These are phyloP conservation scores for Stagonosporopsis cucurbitacearum DNA, from an alignment of 2,329 filamentous ascomycete species.

Conservation along the genomic window DNA sequence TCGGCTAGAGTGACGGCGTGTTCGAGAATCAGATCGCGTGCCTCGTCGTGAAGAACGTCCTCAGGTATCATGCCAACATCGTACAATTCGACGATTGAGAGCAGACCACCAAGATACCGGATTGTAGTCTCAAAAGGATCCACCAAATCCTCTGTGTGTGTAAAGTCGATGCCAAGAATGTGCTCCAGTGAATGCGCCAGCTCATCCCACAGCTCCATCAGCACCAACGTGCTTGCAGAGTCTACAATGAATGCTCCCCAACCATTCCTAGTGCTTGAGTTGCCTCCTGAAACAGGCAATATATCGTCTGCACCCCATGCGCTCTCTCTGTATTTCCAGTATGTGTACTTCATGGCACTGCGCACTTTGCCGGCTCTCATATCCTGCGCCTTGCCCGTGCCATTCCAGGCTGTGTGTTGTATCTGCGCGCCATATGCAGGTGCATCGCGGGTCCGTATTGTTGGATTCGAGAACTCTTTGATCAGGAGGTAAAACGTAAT, in stretches of 20 bases:
- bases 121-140: slow-evolving; percentile 54
- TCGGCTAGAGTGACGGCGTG: slow-evolving; percentile 49
- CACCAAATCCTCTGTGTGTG: slow-evolving; percentile 42
- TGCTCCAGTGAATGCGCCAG: slow-evolving; percentile 48
- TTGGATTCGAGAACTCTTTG: slow-evolving; percentile 46
- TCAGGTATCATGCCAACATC: slow-evolving; percentile 51
- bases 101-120: slow-evolving; percentile 49
- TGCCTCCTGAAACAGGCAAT: slow-evolving; percentile 47
- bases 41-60: slow-evolving; percentile 37
- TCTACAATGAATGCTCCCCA: slow-evolving; percentile 55
- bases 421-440: slow-evolving; percentile 36
- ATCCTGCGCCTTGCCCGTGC: slow-evolving; percentile 44
- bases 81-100: slow-evolving; percentile 51
- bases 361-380: slow-evolving; percentile 43
- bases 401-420: slow-evolving; percentile 46
- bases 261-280: slow-evolving; percentile 47
- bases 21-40: slow-evolving; percentile 43
- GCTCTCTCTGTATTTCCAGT: slow-evolving; percentile 48
- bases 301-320: slow-evolving; percentile 53
- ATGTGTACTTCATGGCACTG: slow-evolving; percentile 51
- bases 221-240: slow-evolving; percentile 48
- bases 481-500: slow-evolving; percentile 51
- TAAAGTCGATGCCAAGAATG: slow-evolving; percentile 50
- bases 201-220: slow-evolving; percentile 54
- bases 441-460: slow-evolving; percentile 24